Evolutionary conservation across 139 green algal species (phyloP).

Genomic region (Chlorella sp.): DNA sequence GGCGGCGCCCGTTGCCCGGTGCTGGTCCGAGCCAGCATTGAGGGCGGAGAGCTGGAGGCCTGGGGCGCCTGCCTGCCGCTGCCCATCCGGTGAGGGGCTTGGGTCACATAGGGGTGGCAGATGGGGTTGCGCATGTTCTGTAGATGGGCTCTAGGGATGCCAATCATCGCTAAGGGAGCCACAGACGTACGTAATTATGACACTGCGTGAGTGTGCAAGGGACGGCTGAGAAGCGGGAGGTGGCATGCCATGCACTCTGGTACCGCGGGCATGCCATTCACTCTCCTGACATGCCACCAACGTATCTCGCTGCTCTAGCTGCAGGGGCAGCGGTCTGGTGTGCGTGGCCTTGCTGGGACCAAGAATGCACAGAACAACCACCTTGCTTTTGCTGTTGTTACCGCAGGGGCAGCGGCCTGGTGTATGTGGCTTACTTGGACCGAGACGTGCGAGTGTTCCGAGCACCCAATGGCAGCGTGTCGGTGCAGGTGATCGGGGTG

Average conservation of each 20-base stretch:
- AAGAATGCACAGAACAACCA: too few species aligned
- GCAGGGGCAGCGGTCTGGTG: background rate
- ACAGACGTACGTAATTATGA: too few species aligned
- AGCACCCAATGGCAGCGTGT: background rate
- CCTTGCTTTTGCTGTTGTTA: background rate
- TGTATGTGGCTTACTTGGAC: conserved; percentile 27
- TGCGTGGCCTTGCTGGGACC: background rate
- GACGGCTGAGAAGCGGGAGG: background rate
- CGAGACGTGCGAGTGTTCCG: conserved; percentile 15
- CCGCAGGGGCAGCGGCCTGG: conserved; percentile 9
- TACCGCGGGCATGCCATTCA: background rate
- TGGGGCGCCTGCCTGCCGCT: background rate
- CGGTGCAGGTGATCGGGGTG: background rate
- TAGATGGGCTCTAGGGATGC: too few species aligned
- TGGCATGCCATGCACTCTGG: background rate
- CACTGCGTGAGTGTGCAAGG: too few species aligned
- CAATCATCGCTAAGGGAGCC: too few species aligned
- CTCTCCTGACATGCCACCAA: background rate
- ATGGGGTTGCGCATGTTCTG: too few species aligned
- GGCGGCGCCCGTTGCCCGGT: background rate
- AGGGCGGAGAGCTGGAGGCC: background rate
- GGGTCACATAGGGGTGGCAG: too few species aligned
- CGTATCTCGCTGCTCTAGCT: background rate
- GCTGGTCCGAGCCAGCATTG: conserved; percentile 13
- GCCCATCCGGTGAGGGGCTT: conserved; percentile 5